Evolutionary conservation across 352 stramenopile genomes (phyloP).

Genomic region (Phytophthora aleatoria): DNA sequence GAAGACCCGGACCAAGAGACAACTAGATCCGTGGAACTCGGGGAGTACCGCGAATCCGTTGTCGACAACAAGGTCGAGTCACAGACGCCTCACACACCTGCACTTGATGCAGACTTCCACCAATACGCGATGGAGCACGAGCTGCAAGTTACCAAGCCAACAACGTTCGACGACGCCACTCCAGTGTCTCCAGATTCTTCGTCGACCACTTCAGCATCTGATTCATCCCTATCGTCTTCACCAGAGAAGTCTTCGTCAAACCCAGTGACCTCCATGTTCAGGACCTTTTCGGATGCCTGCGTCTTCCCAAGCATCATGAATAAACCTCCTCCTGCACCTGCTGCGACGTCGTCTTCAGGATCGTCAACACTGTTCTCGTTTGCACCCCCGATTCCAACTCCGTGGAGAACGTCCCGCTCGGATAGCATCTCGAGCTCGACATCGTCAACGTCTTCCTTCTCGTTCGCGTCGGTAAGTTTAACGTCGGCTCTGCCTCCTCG

Average conservation of each 20-base stretch:
- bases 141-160: conserved; percentile 10
- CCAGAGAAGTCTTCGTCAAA: conserved; percentile 27
- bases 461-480: conserved; percentile 22
- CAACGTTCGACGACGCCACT: conserved; percentile 1
- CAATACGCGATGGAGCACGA: conserved; percentile 12
- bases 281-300: conserved; percentile 38
- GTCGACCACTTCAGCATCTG: conserved; percentile 27
- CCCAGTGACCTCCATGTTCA: conserved; percentile 42
- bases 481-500: conserved; percentile 24
- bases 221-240: conserved; percentile 29
- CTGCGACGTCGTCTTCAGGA: conserved; percentile 8
- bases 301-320: conserved; percentile 27
- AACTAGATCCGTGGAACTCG: neutral
- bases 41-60: conserved; percentile 17
- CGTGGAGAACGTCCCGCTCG: conserved; percentile 51
- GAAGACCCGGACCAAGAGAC: conserved; percentile 5
- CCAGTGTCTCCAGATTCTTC: conserved; percentile 27
- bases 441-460: conserved; percentile 19
- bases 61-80: conserved; percentile 2
- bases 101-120: conserved; percentile 34
- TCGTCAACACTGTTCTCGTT: conserved; percentile 43
- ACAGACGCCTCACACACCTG: conserved; percentile 40
- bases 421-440: conserved; percentile 19
- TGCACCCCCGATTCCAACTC: conserved; percentile 48
- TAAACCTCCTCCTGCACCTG: conserved; percentile 18